Evolutionary conservation across 1,284 basidiomycete genomes (phyloP), one percentile per base, ranked within the genome.

Genomic region (Cutaneotrichosporon sp.): DNA sequence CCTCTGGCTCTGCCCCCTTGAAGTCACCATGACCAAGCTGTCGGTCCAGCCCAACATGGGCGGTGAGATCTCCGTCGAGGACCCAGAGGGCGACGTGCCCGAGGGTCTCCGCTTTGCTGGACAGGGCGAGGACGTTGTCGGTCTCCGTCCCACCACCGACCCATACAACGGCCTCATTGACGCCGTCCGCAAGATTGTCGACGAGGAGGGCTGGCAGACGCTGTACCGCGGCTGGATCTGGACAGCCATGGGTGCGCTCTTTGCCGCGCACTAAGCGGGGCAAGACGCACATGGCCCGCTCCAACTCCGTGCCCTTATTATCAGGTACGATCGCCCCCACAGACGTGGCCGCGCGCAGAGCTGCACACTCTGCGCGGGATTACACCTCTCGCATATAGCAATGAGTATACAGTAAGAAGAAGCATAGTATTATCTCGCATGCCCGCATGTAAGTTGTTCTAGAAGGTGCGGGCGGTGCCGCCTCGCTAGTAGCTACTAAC

Each of bases 161-260:
- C 89, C 90, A n/a, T 94, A 94, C 68, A 69, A 80, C 36, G 86
- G 90, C 7, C 72, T 91, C 41, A 67, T 83, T 13, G 88, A 92
- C 67, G 90, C 87, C 58, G 83, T 79, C 15, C 85, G 85, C 72
- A 81, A 84, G 64, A 88, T 92, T 38, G 71, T 86, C n/a, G 80
- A 86, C 46, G 90, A 93, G 73, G 90, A 93, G 71, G 90, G 90
- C 1, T 82, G 81, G 77, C 72, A 73, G 57, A 81, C 87, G 4
- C 74, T 93, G 55, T 91, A 88, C 70, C 82, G 90, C 41, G 90
- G 86, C 4, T 92, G 88, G 88, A 91, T 87, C 87, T 75, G 89
- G 59, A 90, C 89, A 2, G 77, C 87, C 67, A 64, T 89, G 40
- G 84, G 82, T 35, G 83, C 83, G 33, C 69, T 87, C 41, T 42